Evolutionary conservation across 2,329 filamentous ascomycete species (phyloP), one percentile per base, ranked within the genome.

Genomic region (Clarireedia monteithiana): DNA sequence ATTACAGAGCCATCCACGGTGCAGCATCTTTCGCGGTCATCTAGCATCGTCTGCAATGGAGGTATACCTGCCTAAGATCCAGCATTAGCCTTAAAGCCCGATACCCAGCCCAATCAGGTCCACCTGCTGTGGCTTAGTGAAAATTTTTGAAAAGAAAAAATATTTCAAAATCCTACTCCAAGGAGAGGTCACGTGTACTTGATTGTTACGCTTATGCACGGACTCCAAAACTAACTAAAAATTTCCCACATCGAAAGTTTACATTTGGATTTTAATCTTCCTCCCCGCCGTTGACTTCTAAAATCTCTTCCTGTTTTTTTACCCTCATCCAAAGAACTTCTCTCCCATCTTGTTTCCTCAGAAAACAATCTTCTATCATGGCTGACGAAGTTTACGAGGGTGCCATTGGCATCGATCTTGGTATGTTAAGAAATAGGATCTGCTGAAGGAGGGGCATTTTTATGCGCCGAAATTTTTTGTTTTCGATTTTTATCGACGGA

Each of bases 371-470:
- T 36, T 58, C 70, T 73, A 89, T 78, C 74, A 96, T 96, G 92
- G 86, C 89, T 75, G 91, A 96, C 77, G 92, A 96, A 86, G 86
- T 95, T 71, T 99, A 97, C 77, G 94, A 99, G 76, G 94, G 94
- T 88, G 94, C 94, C 85, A 90, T 97, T 81, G 94, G 94, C 85
- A 99, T 99, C 81, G 94, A 99, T 86, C 84, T 99, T 80, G 94
- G 92, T 95, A 81, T 71, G 86, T 26, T 10, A 36, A 30, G n/a
- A 30, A 48, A 48, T 36, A 12, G 17, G 6, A 34, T 26, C 39
- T 34, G 9, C 30, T 34, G 24, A 44, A 15, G 7, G 53, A 55
- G 53, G 53, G 53, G 53, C 53, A 55, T n/a, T 20, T 7, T 36
- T 50, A 27, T 40, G n/a, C 17, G 48, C 45, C 39, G 40, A 44